These are phyloP conservation scores for Talaromyces funiculosus DNA, from an alignment of 2,329 filamentous ascomycete species.

Conservation along the genomic window DNA sequence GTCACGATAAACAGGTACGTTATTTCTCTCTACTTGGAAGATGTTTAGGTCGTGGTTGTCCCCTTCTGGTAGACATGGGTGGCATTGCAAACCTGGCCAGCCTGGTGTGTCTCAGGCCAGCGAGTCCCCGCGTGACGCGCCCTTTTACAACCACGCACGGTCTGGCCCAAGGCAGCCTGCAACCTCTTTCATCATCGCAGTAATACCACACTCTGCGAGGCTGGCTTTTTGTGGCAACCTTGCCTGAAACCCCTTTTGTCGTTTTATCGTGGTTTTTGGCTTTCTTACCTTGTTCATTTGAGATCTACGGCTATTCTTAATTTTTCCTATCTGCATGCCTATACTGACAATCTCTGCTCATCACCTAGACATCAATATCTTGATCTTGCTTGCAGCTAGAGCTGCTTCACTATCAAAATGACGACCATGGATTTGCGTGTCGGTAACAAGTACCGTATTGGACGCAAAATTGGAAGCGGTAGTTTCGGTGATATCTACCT, in stretches of 20 bases:
- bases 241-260: neutral
- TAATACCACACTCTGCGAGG: neutral
- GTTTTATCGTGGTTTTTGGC: neutral
- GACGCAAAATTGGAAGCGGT: slow-evolving; percentile 96
- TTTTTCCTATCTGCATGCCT: neutral
- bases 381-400: slow-evolving; percentile 3
- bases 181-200: neutral
- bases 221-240: slow-evolving; percentile 4
- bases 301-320: neutral
- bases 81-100: slow-evolving; percentile 2
- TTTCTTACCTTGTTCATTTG: neutral
- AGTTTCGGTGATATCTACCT: slow-evolving; percentile 98
- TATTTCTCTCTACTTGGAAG: neutral
- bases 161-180: slow-evolving; percentile 5
- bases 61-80: neutral
- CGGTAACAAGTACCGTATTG: slow-evolving; percentile 99
- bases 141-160: neutral
- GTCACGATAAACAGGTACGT: neutral
- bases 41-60: neutral
- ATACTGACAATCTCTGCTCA: slow-evolving; percentile 1
- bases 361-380: neutral
- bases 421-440: slow-evolving; percentile 71
- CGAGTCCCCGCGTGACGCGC: slow-evolving; percentile 13
- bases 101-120: neutral
- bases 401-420: slow-evolving; percentile 12